Base-by-base conservation (phyloP, 2,329 filamentous ascomycete species). In the Phoma sp. region DNA sequence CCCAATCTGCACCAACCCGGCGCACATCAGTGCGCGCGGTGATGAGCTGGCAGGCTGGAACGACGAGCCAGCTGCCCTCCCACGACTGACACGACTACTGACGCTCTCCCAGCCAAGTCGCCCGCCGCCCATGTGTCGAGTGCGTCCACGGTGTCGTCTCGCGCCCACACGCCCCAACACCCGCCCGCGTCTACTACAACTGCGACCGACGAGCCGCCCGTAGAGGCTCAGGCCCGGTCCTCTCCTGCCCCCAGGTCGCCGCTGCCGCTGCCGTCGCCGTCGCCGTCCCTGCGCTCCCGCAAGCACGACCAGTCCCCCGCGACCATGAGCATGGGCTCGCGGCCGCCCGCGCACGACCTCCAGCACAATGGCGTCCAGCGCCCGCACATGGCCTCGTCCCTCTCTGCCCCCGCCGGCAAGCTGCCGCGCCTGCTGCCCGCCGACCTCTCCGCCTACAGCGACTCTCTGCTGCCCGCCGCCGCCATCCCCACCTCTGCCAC, bases 381-480 rank as follows among this genome's bases (percentile, higher is more conserved):
- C 30, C 74, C 74, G 25, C 62, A 61, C 46, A 65, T 76, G 46
- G 20, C 53, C 20, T 66, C 81, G 36, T 78, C 76, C 55, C 77
- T 81, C 54, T 79, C 78, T 42, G 75, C 78, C 23, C 69, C 75
- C 46, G 77, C 79, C 26, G 71, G 77, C 46, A 76, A 76, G 58
- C 72, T 80, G 49, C 79, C 81, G 21, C 77, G 80, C 52, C 79
- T 87, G n/a, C 78, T 91, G 39, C 75, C 90, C 40, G 83, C 84
- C 57, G 87, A 91, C 70, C 77, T 85, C 36, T 88, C 87, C 34
- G 80, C 86, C 51, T 90, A 90, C 73, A 81, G 83, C 38, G 88
- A 89, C 69, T 76, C 83, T 12, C 81, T 83, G 61, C 73, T 88
- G 49, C 80, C 78, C 40, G 74, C 83, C 42, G 81, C 83, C 30